A percentile compares a stretch with the other conserved stretches of the same genome.
These are phyloP conservation scores for Colletotrichum shisoi DNA, from an alignment of 2,329 filamentous ascomycete species.

Conservation along the genomic window DNA sequence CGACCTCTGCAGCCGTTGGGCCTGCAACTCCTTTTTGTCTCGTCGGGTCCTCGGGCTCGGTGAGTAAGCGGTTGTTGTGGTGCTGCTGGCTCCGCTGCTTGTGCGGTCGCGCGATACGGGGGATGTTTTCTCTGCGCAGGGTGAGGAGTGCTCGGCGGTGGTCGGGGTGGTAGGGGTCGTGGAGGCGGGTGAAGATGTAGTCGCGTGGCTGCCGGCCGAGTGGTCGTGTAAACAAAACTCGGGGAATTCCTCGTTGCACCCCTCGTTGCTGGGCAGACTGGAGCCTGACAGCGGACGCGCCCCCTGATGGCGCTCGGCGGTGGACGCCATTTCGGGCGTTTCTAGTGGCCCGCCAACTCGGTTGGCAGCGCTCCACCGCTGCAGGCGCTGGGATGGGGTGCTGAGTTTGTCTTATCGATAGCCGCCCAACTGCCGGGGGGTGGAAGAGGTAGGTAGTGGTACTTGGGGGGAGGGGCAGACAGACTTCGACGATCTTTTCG, in stretches of 20 bases:
- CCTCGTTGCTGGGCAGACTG: constrained; percentile 50
- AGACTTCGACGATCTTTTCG: constrained; percentile 2
- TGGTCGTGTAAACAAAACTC: constrained; percentile 55
- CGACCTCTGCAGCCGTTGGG: constrained; percentile 58
- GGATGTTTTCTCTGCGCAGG: constrained; percentile 39
- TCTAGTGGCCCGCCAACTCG: constrained; percentile 38
- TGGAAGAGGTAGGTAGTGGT: too few species aligned
- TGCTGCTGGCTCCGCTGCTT: constrained; percentile 40
- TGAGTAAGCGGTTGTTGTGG: constrained; percentile 40
- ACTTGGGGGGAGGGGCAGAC: background rate
- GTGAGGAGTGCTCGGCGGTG: constrained; percentile 42
- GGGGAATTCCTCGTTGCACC: constrained; percentile 50
- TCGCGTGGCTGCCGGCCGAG: constrained; percentile 40
- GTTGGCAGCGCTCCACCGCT: constrained; percentile 37
- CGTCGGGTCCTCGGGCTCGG: constrained; percentile 52
- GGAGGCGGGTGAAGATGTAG: constrained; percentile 43
- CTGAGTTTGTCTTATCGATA: constrained; percentile 34
- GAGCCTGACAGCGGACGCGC: constrained; percentile 34
- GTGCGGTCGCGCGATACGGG: constrained; percentile 41
- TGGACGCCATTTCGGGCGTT: constrained; percentile 38
- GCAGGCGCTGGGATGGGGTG: constrained; percentile 36
- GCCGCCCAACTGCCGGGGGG: constrained; percentile 28
- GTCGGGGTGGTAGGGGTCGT: constrained; percentile 43
- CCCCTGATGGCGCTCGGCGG: constrained; percentile 36
- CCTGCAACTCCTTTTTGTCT: constrained; percentile 60